Conservation (phyloP, 257 asterid genomes). For the Linderniella brevidens region DNA sequence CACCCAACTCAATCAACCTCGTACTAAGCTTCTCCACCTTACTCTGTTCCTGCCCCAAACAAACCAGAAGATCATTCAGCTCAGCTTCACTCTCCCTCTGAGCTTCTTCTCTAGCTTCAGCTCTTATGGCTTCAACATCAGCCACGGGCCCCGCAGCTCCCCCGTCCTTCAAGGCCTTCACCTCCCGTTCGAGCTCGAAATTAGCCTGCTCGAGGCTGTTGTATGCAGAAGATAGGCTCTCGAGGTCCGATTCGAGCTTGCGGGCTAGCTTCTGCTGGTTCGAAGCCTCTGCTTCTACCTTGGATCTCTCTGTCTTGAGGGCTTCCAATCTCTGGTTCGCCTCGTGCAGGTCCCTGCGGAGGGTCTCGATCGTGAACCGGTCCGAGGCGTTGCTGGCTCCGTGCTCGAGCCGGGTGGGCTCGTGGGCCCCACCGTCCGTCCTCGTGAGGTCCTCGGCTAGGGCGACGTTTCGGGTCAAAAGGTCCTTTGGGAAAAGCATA, state of each 20-base stretch:
- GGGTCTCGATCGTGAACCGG: constrained; percentile 51
- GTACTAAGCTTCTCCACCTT: constrained; percentile 71
- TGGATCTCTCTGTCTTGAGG: constrained; percentile 55
- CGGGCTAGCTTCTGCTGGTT: constrained; percentile 30
- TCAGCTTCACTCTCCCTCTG: constrained; percentile 80
- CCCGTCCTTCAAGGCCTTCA: constrained; percentile 34
- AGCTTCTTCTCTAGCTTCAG: constrained; percentile 82
- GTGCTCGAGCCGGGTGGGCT: constrained; percentile 37
- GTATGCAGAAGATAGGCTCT: constrained; percentile 84
- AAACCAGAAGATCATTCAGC: constrained; percentile 66
- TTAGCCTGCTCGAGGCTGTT: constrained; percentile 83
- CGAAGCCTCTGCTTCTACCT: constrained; percentile 43
- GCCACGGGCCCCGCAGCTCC: constrained; percentile 36
- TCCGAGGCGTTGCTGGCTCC: constrained; percentile 43
- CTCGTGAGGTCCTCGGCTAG: constrained; percentile 62
- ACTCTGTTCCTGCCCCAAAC: constrained; percentile 97
- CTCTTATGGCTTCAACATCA: constrained; percentile 49
- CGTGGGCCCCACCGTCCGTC: constrained; percentile 42
- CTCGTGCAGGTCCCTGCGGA: constrained; percentile 59
- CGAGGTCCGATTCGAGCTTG: constrained; percentile 70
- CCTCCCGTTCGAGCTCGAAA: constrained; percentile 55
- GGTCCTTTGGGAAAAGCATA: constrained; percentile 32
- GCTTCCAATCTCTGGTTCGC: constrained; percentile 44
- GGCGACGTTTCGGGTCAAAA: constrained; percentile 65
- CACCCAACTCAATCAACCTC: constrained; percentile 59